Evolutionary conservation across 345 rosid species (phyloP).

Genomic region (Pistacia atlantica): DNA sequence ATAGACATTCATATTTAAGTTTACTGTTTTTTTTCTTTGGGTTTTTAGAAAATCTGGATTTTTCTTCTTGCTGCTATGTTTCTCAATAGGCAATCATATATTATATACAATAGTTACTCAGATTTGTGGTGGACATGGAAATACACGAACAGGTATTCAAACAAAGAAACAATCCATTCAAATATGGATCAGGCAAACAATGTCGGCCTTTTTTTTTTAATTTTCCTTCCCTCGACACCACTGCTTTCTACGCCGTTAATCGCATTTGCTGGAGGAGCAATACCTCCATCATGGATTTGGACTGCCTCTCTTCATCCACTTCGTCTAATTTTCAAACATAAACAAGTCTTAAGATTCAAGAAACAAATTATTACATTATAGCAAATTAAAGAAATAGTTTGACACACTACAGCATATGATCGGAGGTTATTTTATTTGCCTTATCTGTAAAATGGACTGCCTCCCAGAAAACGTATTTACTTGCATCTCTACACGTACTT

Average conservation of each 20-base stretch:
- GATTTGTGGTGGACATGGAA: neutral
- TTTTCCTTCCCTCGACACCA: too few species aligned
- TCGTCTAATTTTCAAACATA: too few species aligned
- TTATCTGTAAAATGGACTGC: conserved; percentile 73
- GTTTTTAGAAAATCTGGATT: neutral
- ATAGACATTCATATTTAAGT: too few species aligned
- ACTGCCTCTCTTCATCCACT: too few species aligned
- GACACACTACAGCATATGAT: conserved; percentile 33
- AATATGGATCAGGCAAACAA: too few species aligned
- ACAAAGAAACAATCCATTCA: neutral
- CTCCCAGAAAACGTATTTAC: conserved; percentile 73
- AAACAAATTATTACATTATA: too few species aligned
- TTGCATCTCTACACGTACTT: conserved; percentile 54
- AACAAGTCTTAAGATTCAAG: too few species aligned
- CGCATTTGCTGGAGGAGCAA: too few species aligned
- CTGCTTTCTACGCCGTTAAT: too few species aligned
- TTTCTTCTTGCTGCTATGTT: neutral
- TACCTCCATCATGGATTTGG: too few species aligned
- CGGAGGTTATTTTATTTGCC: conserved; percentile 49
- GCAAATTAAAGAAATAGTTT: conserved; percentile 27
- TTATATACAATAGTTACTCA: neutral
- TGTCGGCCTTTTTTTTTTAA: too few species aligned
- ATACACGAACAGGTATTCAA: neutral
- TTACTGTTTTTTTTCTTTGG: too few species aligned
- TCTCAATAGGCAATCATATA: neutral